These are phyloP conservation scores for Tetrapyrgos nigripes DNA, from an alignment of 1,284 basidiomycete genomes.

Conservation along the genomic window DNA sequence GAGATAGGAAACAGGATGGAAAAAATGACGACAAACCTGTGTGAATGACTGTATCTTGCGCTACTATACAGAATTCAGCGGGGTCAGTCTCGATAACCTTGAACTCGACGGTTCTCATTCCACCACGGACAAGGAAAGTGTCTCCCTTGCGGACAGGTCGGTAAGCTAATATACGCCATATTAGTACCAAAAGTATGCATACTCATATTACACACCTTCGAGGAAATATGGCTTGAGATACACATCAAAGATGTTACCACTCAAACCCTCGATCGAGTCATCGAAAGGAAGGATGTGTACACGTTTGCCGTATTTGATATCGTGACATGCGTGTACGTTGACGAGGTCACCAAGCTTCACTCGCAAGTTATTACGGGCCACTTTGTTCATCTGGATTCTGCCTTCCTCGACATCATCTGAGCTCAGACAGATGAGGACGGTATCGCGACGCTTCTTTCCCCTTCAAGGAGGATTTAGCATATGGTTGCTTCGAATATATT, in stretches of 20 bases:
- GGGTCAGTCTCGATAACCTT: constrained; percentile 98
- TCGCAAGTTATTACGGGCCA: constrained; percentile 97
- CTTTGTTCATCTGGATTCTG: constrained; percentile 98
- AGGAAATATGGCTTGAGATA: constrained; percentile 99
- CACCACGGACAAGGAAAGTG: constrained; percentile 98
- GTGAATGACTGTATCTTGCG: constrained; percentile 96
- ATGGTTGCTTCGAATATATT: not conserved
- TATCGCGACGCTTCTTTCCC: constrained; percentile 95
- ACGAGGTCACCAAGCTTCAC: constrained; percentile 98
- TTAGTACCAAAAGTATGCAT: constrained; percentile 15
- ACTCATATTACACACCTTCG: constrained; percentile 64
- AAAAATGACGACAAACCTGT: constrained; percentile 58
- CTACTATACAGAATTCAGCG: constrained; percentile 95
- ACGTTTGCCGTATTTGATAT: constrained; percentile 99
- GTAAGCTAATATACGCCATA: constrained; percentile 65
- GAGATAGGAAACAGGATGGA: constrained; percentile 18
- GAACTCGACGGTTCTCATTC: constrained; percentile 98
- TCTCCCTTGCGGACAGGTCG: constrained; percentile 96
- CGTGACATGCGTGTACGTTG: constrained; percentile 94
- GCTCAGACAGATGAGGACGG: constrained; percentile 94
- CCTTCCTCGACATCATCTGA: constrained; percentile 98
- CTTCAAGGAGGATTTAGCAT: constrained; percentile 43
- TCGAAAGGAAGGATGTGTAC: constrained; percentile 98
- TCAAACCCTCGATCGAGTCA: constrained; percentile 97
- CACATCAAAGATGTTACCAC: constrained; percentile 98